Evolutionary conservation across 208 protist species (phyloP).

Genomic region (Leishmania lainsoni): DNA sequence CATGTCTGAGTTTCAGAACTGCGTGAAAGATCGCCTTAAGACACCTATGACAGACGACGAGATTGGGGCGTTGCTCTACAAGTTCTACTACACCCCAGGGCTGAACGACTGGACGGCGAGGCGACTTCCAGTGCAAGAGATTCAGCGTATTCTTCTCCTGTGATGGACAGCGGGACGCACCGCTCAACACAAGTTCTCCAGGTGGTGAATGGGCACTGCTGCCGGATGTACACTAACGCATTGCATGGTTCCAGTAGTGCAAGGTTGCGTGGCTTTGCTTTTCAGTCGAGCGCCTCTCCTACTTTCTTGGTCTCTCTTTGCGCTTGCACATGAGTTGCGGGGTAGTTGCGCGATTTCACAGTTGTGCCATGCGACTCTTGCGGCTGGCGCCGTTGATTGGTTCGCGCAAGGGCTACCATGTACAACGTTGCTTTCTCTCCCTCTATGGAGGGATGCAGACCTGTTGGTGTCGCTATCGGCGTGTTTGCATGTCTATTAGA

Average conservation of each 20-base stretch:
- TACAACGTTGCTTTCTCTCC: not conserved
- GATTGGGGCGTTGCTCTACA: conserved; percentile 76
- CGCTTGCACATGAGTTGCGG: not conserved
- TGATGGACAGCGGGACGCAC: conserved; percentile 15
- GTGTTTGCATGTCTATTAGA: conserved; percentile 14
- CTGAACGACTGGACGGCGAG: conserved; percentile 66
- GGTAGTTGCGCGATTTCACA: not conserved
- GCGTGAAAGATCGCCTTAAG: conserved; percentile 59
- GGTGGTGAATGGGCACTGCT: not conserved
- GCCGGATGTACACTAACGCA: conserved; percentile 7
- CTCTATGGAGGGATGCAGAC: not conserved
- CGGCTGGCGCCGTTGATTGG: not conserved
- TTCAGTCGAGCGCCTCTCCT: not conserved
- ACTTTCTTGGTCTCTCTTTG: not conserved
- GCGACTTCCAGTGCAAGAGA: conserved; percentile 69
- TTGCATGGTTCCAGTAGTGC: not conserved
- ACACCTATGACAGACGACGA: conserved; percentile 72
- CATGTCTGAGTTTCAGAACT: conserved; percentile 71
- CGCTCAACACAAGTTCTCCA: not conserved
- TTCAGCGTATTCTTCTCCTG: conserved; percentile 60
- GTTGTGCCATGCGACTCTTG: not conserved
- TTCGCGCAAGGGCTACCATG: not conserved
- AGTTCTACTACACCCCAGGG: conserved; percentile 76
- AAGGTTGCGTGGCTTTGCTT: not conserved
- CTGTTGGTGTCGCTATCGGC: not conserved